A percentile compares a stretch with the other conserved stretches of the same genome.
phyloP scores from a whole-genome alignment of 164 flowering plant species.

The Vitis cinerea region DNA sequence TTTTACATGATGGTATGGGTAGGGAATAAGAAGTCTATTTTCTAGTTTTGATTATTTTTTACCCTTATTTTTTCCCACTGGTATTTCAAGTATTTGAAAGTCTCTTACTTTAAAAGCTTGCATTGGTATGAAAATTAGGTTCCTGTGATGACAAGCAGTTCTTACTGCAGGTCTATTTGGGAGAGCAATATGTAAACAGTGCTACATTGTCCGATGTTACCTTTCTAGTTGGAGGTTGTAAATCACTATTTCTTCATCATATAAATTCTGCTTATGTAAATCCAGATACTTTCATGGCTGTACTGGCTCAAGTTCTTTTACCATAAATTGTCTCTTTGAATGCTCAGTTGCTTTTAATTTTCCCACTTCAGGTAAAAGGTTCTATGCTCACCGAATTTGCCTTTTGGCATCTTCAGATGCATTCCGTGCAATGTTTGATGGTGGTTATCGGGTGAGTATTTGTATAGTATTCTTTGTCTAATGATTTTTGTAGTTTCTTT shows the following conservation, averaged over 20 bases:
- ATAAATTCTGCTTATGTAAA: background rate
- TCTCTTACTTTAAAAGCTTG: background rate
- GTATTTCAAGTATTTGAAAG: background rate
- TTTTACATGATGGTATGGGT: too few species aligned
- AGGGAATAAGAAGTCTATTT: too few species aligned
- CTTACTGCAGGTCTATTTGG: constrained; percentile 84
- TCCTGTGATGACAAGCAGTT: constrained; percentile 7
- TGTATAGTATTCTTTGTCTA: background rate
- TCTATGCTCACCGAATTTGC: constrained; percentile 93
- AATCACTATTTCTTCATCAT: background rate
- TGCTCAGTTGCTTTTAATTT: background rate
- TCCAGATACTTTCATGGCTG: background rate
- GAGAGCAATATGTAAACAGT: constrained; percentile 88
- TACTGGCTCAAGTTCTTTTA: background rate
- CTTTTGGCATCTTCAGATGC: constrained; percentile 97
- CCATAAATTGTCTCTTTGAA: background rate
- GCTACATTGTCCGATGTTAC: constrained; percentile 88
- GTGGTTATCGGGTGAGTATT: constrained; percentile 86
- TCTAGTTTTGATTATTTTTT: too few species aligned
- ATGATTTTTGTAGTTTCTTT: too few species aligned
- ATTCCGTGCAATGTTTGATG: constrained; percentile 99
- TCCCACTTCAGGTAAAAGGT: constrained; percentile 57
- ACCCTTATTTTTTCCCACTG: background rate
- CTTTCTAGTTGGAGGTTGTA: constrained; percentile 88
- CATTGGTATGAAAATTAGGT: background rate